A percentile compares a stretch with the other conserved stretches of the same genome.
Conservation (phyloP, 1,284 basidiomycete genomes). For the Rhodotorula sp. region DNA sequence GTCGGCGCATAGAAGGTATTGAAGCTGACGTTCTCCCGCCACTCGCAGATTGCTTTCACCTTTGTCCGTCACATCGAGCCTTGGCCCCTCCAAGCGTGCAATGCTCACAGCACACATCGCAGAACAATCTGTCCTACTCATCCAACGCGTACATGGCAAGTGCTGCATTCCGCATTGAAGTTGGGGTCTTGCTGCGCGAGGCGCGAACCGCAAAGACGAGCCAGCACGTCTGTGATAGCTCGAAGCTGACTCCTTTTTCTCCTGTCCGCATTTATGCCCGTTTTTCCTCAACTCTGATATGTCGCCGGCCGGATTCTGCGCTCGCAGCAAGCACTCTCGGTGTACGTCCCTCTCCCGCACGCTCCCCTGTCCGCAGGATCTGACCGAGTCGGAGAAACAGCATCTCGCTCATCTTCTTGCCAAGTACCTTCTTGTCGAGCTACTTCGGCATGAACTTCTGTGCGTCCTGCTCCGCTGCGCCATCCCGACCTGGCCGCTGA, state of each 20-base stretch:
- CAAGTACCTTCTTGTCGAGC: conserved; percentile 64
- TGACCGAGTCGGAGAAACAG: neutral
- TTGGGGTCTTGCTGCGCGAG: neutral
- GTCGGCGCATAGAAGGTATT: no score
- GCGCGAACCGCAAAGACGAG: neutral
- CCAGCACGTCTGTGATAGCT: neutral
- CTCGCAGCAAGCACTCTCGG: conserved; percentile 13
- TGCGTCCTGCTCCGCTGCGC: neutral
- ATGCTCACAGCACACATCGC: neutral
- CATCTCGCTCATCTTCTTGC: conserved; percentile 68
- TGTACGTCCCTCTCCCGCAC: neutral
- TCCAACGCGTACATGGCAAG: conserved; percentile 19
- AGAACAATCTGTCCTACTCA: conserved; percentile 52
- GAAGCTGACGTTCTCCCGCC: no score
- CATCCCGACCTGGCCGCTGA: neutral
- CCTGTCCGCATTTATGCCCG: no score
- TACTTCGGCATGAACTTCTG: conserved; percentile 68
- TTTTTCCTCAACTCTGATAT: no score
- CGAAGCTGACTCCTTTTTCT: neutral
- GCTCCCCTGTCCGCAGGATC: neutral
- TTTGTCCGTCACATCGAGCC: neutral
- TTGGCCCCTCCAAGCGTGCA: neutral
- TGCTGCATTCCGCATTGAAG: neutral
- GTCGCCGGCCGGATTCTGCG: no score
- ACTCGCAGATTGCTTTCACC: neutral